Evolutionary conservation across 2,329 filamentous ascomycete genomes (phyloP).

Genomic region (Ophiostoma montium): DNA sequence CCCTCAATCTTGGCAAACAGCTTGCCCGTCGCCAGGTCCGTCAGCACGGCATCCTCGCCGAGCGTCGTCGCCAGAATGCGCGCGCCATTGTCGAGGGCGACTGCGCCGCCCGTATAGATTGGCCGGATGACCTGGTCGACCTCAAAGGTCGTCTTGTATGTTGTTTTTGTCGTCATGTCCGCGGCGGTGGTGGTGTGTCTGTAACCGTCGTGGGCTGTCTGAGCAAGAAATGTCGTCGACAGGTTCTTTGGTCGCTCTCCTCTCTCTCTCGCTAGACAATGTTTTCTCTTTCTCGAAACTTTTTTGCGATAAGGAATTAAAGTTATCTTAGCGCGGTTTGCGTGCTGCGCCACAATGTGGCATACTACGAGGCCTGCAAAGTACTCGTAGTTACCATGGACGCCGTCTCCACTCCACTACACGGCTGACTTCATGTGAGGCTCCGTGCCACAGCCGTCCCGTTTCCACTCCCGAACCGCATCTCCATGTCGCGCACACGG

Average conservation of each 20-base stretch:
- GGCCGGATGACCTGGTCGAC: conserved; percentile 71
- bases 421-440: not conserved
- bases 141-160: conserved; percentile 80
- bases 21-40: conserved; percentile 67
- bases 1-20: conserved; percentile 80
- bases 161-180: conserved; percentile 46
- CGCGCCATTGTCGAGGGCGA: conserved; percentile 69
- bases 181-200: not conserved
- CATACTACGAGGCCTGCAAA: not conserved
- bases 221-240: not conserved
- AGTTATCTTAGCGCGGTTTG: conserved; percentile 24
- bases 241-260: not conserved
- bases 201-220: no score
- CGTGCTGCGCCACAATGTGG: conserved; percentile 3
- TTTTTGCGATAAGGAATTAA: conserved; percentile 19
- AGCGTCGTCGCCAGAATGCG: conserved; percentile 74
- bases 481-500: conserved; percentile 2
- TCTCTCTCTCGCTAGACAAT: not conserved
- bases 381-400: no score
- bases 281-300: conserved; percentile 6
- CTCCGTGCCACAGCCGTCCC: not conserved
- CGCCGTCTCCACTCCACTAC: not conserved
- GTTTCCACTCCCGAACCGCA: not conserved
- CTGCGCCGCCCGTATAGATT: conserved; percentile 83
- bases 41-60: conserved; percentile 83